Conservation (phyloP, 176 grass and related monocot genomes). For the Juncus inflexus region DNA sequence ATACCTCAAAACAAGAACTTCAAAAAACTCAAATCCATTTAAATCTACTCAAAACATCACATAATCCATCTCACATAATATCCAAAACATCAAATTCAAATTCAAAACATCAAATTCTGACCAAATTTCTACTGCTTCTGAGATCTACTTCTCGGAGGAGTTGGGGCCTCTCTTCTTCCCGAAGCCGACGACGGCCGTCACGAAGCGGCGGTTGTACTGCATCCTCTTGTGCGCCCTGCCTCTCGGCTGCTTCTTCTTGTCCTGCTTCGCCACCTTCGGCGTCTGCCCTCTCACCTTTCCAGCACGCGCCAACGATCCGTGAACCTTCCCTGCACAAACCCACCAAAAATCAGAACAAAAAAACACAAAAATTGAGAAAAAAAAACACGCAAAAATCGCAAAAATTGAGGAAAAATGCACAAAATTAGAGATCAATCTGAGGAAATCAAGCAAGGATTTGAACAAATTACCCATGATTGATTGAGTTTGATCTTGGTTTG, state of each 20-base stretch:
- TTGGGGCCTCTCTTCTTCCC: constrained; percentile 89
- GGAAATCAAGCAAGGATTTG: not conserved
- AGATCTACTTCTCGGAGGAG: constrained; percentile 84
- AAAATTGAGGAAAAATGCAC: not conserved
- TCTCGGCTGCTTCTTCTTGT: constrained; percentile 81
- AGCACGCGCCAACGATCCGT: constrained; percentile 72
- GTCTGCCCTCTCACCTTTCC: constrained; percentile 87
- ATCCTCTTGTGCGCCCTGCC: constrained; percentile 78
- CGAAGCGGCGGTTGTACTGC: constrained; percentile 92
- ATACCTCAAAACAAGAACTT: not conserved
- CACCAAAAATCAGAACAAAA: not conserved
- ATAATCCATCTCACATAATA: not conserved
- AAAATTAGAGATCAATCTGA: not conserved
- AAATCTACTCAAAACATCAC: no score
- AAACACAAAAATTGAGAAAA: not conserved
- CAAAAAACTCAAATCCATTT: constrained; percentile 10
- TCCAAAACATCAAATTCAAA: not conserved
- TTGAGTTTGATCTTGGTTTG: no score
- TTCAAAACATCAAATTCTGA: constrained; percentile 1
- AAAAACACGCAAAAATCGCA: not conserved
- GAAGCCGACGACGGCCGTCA: constrained; percentile 82
- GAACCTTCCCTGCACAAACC: constrained; percentile 61
- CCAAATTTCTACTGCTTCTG: not conserved
- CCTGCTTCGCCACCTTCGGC: constrained; percentile 87
- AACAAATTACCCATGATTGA: constrained; percentile 45